Evolutionary conservation across 495 filamentous ascomycete genomes (phyloP), one percentile per base, ranked within the genome.

Genomic region (Thermochaetoides thermophila): DNA sequence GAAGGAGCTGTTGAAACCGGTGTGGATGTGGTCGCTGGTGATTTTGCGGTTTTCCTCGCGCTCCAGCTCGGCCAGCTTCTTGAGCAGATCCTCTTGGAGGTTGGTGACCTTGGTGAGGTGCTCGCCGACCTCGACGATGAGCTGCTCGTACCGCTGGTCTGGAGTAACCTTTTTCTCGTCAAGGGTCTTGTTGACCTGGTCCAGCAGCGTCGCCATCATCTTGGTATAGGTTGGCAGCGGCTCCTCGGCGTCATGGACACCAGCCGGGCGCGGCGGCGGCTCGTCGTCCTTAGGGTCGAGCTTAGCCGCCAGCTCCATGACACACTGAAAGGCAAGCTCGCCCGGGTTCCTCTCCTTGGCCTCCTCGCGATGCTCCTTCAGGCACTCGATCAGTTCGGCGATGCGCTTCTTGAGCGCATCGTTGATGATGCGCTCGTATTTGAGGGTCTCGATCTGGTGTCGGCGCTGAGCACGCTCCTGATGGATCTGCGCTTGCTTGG

Each of bases 401-500:
- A 97, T 85, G 40, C 84, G 81, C 40, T 65, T 63, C 34, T 94
- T 72, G 16, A 97, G 66, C 20, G 81, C 77, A 61, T 94, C 83
- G 54, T 97, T 97, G 62, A 96, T 74, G 39, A 82, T 71, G 34
- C 81, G 78, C 59, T 97, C 86, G 56, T 87, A 95, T 60, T 85
- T 86, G 42, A 87, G 63, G 2, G 85, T 92, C 46, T 79, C 71
- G 52, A 97, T 96, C 49, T 92, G 76, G 48, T 81, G 72, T 44
- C 76, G 80, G 33, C 89, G 81, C 44, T 84, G 75, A 35, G 71
- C 63, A 27, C 89, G 78, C 51, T 94, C 77, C 49, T 79, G 70
- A 52, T 97, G 89, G 50, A 97, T 97, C 55, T 96, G 84, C 49
- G 80, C 76, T 59, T 95, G 89, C 63, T 96, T 97, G 35, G 89